phyloP scores from a whole-genome alignment of 129 eudicot species.

The Pseudognaphalium luteoalbum region DNA sequence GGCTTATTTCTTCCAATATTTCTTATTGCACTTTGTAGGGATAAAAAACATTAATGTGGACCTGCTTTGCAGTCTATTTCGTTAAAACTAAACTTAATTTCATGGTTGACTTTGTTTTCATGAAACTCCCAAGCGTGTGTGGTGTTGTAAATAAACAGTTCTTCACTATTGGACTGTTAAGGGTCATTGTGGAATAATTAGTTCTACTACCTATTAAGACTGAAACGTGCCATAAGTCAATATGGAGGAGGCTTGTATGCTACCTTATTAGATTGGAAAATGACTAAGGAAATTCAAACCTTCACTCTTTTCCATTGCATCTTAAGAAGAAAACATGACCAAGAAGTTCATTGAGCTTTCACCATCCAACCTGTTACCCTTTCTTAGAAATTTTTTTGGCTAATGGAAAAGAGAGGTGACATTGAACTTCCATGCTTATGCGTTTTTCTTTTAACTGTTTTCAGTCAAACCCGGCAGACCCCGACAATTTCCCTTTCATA shows the following conservation, averaged over 20 bases:
- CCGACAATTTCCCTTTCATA: conserved; percentile 81
- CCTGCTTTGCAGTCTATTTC: not conserved
- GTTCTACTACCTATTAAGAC: not conserved
- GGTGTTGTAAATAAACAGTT: conserved; percentile 1
- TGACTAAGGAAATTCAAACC: not conserved
- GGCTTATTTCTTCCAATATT: not conserved
- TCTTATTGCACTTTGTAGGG: not conserved
- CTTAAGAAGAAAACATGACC: not conserved
- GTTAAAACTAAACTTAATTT: not conserved
- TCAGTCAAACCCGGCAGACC: conserved; percentile 94
- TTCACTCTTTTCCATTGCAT: not conserved
- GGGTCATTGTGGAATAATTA: not conserved
- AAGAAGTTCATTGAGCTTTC: not conserved
- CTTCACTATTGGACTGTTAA: not conserved
- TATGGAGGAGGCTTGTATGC: not conserved
- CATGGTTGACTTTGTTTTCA: not conserved
- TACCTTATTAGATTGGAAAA: not conserved
- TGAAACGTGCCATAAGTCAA: not conserved
- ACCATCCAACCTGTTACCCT: not conserved
- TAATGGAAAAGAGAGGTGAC: not conserved
- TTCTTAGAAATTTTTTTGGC: not conserved
- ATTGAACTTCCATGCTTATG: not conserved
- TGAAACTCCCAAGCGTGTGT: conserved; percentile 8
- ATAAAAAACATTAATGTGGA: not conserved
- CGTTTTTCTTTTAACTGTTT: not conserved